Evolutionary conservation across 371 early-diverging fungal species (phyloP).

Genomic region (Rhizopus microsporus): DNA sequence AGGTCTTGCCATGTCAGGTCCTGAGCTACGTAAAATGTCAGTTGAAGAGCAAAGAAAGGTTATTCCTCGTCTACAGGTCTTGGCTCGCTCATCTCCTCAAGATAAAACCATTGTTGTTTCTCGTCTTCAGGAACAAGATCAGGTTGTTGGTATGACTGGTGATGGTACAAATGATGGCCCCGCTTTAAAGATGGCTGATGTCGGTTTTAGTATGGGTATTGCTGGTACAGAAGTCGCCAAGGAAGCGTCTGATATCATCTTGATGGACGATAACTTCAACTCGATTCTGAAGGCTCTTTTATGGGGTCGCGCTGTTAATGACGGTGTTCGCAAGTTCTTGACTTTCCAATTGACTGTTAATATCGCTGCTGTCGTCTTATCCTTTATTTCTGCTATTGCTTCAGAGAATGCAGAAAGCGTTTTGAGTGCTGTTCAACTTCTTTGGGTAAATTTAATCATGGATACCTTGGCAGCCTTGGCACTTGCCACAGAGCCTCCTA

Average conservation of each 20-base stretch:
- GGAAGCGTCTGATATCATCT: slow-evolving; percentile 92
- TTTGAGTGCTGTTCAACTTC: slow-evolving; percentile 94
- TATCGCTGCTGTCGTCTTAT: slow-evolving; percentile 82
- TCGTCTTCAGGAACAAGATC: slow-evolving; percentile 81
- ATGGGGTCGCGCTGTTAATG: slow-evolving; percentile 96
- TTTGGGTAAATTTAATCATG: slow-evolving; percentile 98
- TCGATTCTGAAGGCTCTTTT: slow-evolving; percentile 87
- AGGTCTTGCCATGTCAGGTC: slow-evolving; percentile 86
- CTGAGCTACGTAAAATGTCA: slow-evolving; percentile 79
- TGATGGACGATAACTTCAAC: slow-evolving; percentile 95
- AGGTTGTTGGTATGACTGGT: slow-evolving; percentile 96
- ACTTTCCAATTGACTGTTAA: slow-evolving; percentile 98
- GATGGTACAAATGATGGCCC: slow-evolving; percentile 99
- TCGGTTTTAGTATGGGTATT: slow-evolving; percentile 98
- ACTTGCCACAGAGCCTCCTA: slow-evolving; percentile 96
- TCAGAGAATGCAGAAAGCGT: slow-evolving; percentile 96
- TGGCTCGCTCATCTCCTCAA: slow-evolving; percentile 90
- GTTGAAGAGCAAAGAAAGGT: slow-evolving; percentile 77
- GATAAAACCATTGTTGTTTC: slow-evolving; percentile 94
- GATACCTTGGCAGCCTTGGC: slow-evolving; percentile 98
- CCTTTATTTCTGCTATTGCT: slow-evolving; percentile 88
- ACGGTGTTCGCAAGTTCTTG: slow-evolving; percentile 93
- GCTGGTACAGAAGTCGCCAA: slow-evolving; percentile 97
- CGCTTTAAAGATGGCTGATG: slow-evolving; percentile 93
- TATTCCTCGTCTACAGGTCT: slow-evolving; percentile 85